Evolutionary conservation across 73 alveolate genomes (phyloP).

Genomic region (Loxodes magnus): DNA sequence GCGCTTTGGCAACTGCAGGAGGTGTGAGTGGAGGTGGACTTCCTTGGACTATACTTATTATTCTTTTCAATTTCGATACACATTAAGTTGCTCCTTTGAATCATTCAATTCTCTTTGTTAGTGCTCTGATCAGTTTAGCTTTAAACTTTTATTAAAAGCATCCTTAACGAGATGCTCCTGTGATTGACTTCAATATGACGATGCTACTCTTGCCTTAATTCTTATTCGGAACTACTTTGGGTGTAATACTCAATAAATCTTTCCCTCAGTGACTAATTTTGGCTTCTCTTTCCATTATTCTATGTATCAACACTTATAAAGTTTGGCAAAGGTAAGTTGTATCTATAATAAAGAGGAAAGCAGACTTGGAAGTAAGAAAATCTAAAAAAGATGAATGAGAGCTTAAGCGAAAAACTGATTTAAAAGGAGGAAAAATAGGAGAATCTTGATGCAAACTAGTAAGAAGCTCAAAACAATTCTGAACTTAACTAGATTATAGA

Average conservation of each 20-base stretch:
- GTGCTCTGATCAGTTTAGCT: conserved; percentile 28
- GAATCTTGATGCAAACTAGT: too few relatives aligned
- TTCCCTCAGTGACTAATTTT: conserved; percentile 44
- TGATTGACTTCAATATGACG: conserved; percentile 38
- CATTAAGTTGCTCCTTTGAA: conserved; percentile 61
- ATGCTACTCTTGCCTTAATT: conserved; percentile 34
- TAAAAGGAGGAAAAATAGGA: too few relatives aligned
- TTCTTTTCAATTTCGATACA: conserved; percentile 53
- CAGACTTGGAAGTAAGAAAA: too few relatives aligned
- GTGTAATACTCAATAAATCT: conserved; percentile 44
- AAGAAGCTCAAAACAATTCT: too few relatives aligned
- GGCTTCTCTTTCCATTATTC: conserved; percentile 23
- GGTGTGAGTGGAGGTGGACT: conserved; percentile 89
- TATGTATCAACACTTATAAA: too few relatives aligned
- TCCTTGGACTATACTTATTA: conserved; percentile 54
- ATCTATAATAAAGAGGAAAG: too few relatives aligned
- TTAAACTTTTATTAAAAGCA: conserved; percentile 34
- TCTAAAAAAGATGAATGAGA: too few relatives aligned
- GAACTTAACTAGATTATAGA: too few relatives aligned
- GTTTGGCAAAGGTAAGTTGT: too few relatives aligned
- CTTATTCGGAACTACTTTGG: conserved; percentile 52
- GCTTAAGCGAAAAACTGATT: too few relatives aligned
- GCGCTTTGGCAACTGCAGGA: conserved; percentile 73
- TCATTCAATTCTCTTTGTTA: conserved; percentile 47
- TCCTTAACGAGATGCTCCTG: conserved; percentile 42